These are phyloP conservation scores for Cryphonectria parasitica DNA, from an alignment of 2,329 filamentous ascomycete genomes.

Conservation along the genomic window DNA sequence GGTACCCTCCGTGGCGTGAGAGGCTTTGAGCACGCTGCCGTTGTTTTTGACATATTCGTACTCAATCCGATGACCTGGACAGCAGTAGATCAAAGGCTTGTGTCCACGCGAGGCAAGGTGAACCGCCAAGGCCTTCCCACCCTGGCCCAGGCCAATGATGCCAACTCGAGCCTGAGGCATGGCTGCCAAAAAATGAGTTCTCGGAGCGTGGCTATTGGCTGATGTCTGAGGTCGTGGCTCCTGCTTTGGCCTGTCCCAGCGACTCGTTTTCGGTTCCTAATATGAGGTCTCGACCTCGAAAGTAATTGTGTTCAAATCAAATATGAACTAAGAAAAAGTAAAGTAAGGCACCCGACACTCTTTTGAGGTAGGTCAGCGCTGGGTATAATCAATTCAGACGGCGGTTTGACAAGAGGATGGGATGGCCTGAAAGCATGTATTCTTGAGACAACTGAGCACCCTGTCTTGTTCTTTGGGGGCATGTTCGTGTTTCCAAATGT, in stretches of 20 bases:
- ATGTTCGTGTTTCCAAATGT: neutral
- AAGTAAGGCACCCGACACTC: neutral
- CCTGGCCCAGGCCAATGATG: slow-evolving; percentile 21
- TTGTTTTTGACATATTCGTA: slow-evolving; percentile 15
- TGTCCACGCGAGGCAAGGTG: slow-evolving; percentile 16
- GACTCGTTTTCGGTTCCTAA: neutral
- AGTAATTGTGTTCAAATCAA: neutral
- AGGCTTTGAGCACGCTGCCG: slow-evolving; percentile 8
- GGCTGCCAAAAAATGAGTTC: neutral
- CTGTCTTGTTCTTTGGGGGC: neutral
- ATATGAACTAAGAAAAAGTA: neutral
- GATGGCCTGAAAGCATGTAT: neutral
- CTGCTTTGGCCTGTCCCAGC: neutral
- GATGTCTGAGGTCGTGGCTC: neutral
- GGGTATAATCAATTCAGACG: neutral
- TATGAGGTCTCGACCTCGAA: neutral
- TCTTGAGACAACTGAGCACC: neutral
- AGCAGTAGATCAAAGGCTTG: slow-evolving; percentile 17
- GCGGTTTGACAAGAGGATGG: neutral
- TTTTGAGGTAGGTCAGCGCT: neutral
- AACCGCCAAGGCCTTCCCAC: slow-evolving; percentile 16
- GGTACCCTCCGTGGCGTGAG: slow-evolving; percentile 1
- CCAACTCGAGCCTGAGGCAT: slow-evolving; percentile 18
- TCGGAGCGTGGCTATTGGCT: neutral
- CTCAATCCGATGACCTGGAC: slow-evolving; percentile 15